Evolutionary conservation across 352 stramenopile species (phyloP).

Genomic region (Pythium scleroteichum): DNA sequence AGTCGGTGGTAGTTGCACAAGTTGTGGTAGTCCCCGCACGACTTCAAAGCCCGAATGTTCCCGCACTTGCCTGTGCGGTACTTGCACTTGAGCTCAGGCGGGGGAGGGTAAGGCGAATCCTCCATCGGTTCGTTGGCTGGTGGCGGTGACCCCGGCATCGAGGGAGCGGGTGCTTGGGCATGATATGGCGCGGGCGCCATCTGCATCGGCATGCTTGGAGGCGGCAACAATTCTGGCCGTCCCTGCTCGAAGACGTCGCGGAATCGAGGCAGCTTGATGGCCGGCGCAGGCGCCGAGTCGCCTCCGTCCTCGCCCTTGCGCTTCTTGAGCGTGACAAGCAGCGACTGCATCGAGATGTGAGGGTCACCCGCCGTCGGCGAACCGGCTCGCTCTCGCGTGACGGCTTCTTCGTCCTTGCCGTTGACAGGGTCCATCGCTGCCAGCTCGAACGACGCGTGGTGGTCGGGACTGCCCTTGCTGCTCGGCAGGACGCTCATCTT

Average conservation of each 20-base stretch:
- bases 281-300: neutral
- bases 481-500: slow-evolving; percentile 11
- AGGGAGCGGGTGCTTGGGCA: slow-evolving; percentile 3
- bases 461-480: slow-evolving; percentile 15
- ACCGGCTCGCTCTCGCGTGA: slow-evolving; percentile 4
- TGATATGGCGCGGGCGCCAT: slow-evolving; percentile 4
- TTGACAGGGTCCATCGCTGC: neutral
- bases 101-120: slow-evolving; percentile 17
- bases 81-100: slow-evolving; percentile 66
- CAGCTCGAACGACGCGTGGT: slow-evolving; percentile 10
- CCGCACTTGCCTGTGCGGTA: slow-evolving; percentile 83
- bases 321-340: slow-evolving; percentile 71
- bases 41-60: slow-evolving; percentile 73
- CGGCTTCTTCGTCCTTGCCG: neutral
- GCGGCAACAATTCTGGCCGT: slow-evolving; percentile 3
- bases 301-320: slow-evolving; percentile 36
- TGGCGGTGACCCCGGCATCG: slow-evolving; percentile 13
- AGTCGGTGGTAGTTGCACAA: slow-evolving; percentile 83
- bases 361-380: slow-evolving; percentile 11
- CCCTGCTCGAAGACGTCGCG: slow-evolving; percentile 55
- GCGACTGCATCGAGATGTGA: slow-evolving; percentile 68
- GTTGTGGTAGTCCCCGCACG: slow-evolving; percentile 78
- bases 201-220: slow-evolving; percentile 5
- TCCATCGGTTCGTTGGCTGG: slow-evolving; percentile 25
- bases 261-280: slow-evolving; percentile 59